These are phyloP conservation scores for Xerocomus nothofagi DNA, from an alignment of 1,284 basidiomycete genomes.

Conservation along the genomic window DNA sequence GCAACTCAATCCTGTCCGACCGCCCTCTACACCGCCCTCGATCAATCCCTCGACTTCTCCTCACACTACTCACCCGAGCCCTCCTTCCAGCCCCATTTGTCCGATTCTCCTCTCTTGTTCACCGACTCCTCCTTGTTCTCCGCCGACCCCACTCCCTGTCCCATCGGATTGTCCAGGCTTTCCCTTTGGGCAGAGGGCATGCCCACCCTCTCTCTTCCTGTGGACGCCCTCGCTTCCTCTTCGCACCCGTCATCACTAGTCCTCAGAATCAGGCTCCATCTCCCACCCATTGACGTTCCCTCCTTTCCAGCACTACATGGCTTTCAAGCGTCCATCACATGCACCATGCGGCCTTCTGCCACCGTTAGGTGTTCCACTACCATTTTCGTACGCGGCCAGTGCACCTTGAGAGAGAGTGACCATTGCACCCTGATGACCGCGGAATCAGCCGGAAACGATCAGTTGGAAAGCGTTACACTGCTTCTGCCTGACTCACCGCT, in stretches of 20 bases:
- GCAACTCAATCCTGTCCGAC: conserved; percentile 30
- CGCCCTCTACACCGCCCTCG: conserved; percentile 28
- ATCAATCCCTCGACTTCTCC: conserved; percentile 19
- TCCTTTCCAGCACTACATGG: conserved; percentile 55
- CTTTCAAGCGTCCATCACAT: conserved; percentile 56
- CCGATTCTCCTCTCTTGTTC: conserved; percentile 36
- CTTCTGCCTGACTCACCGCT: conserved; percentile 63
- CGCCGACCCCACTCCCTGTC: conserved; percentile 25
- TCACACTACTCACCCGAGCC: conserved; percentile 33
- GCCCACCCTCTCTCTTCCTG: conserved; percentile 51
- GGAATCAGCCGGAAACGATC: conserved; percentile 40
- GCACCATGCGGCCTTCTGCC: conserved; percentile 51
- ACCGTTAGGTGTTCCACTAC: conserved; percentile 62
- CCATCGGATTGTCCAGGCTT: conserved; percentile 28
- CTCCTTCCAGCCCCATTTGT: conserved; percentile 28
- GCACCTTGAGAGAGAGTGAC: conserved; percentile 51
- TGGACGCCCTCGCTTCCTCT: conserved; percentile 33
- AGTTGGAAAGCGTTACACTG: conserved; percentile 44
- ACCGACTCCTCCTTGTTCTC: conserved; percentile 34
- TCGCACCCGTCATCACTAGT: conserved; percentile 36
- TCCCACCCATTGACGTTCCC: conserved; percentile 50
- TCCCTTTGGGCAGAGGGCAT: conserved; percentile 67
- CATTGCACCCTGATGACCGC: conserved; percentile 38
- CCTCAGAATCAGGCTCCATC: conserved; percentile 51
- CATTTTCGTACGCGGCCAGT: conserved; percentile 50